These are phyloP conservation scores for Ramularia collo-cygni DNA, from an alignment of 2,329 filamentous ascomycete genomes.

Conservation along the genomic window DNA sequence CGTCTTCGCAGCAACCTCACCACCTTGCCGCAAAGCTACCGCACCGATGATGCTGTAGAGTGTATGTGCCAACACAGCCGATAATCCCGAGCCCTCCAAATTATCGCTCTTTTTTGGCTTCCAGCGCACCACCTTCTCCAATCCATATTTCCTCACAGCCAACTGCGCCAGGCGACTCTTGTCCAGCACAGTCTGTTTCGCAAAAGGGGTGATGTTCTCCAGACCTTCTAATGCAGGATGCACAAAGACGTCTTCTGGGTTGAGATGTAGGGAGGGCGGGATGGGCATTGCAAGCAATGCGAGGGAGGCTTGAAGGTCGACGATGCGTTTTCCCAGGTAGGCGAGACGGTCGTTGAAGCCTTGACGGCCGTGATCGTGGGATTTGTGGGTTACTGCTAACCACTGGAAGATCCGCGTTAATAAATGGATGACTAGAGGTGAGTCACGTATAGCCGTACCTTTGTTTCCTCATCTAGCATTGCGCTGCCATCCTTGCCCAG, in stretches of 20 bases:
- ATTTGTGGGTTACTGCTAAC: slow-evolving; percentile 96
- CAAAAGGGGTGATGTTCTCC: slow-evolving; percentile 58
- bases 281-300: slow-evolving; percentile 47
- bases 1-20: slow-evolving; percentile 65
- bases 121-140: slow-evolving; percentile 77
- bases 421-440: not conserved
- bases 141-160: slow-evolving; percentile 57
- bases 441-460: slow-evolving; percentile 34
- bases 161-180: slow-evolving; percentile 61
- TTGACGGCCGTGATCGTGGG: slow-evolving; percentile 88
- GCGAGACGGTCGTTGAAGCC: slow-evolving; percentile 91
- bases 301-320: slow-evolving; percentile 59
- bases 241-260: slow-evolving; percentile 42
- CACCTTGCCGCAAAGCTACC: slow-evolving; percentile 79
- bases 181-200: slow-evolving; percentile 56
- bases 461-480: slow-evolving; percentile 81
- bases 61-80: slow-evolving; percentile 67
- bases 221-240: slow-evolving; percentile 67
- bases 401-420: slow-evolving; percentile 46
- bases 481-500: slow-evolving; percentile 62
- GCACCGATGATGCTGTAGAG: slow-evolving; percentile 84
- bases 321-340: slow-evolving; percentile 65
- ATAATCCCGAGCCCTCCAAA: slow-evolving; percentile 63
- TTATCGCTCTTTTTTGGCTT: slow-evolving; percentile 70
- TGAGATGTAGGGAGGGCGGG: slow-evolving; percentile 7